phyloP scores from a whole-genome alignment of 148 eudicot species.

The Cornus florida region DNA sequence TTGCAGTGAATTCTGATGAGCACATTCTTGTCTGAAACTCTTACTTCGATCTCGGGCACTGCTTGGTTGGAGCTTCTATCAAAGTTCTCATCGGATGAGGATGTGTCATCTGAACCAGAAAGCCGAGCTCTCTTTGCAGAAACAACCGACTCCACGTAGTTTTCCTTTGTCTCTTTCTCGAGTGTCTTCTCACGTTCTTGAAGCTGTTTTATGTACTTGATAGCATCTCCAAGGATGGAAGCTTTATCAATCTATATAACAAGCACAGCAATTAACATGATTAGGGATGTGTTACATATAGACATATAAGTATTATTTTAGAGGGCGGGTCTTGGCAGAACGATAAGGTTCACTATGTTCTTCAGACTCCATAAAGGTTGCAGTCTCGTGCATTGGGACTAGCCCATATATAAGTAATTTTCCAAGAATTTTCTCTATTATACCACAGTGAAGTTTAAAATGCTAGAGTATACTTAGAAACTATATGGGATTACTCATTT shows the following conservation, averaged over 20 bases:
- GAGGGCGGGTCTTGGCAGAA: too few species aligned
- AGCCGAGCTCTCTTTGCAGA: conserved; percentile 12
- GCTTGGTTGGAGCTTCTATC: neutral
- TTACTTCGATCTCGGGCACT: conserved; percentile 41
- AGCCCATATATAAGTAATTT: too few species aligned
- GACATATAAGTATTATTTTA: too few species aligned
- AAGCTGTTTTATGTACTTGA: neutral
- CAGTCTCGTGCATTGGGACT: too few species aligned
- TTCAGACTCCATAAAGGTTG: too few species aligned
- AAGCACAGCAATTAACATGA: neutral
- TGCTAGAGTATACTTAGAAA: too few species aligned
- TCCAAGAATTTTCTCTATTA: too few species aligned
- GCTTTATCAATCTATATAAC: neutral
- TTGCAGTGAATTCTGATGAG: conserved; percentile 40
- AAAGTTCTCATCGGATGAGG: conserved; percentile 23
- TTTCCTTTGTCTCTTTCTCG: neutral
- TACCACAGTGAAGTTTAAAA: too few species aligned
- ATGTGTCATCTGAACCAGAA: conserved; percentile 12
- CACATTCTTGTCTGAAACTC: conserved; percentile 27
- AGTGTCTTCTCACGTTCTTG: neutral
- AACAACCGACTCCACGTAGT: neutral
- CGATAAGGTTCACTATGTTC: too few species aligned
- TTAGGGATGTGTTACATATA: neutral
- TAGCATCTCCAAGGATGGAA: neutral
- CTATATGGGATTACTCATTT: too few species aligned